Conservation (phyloP, 352 stramenopile genomes). For the Globisporangium apiculatum region DNA sequence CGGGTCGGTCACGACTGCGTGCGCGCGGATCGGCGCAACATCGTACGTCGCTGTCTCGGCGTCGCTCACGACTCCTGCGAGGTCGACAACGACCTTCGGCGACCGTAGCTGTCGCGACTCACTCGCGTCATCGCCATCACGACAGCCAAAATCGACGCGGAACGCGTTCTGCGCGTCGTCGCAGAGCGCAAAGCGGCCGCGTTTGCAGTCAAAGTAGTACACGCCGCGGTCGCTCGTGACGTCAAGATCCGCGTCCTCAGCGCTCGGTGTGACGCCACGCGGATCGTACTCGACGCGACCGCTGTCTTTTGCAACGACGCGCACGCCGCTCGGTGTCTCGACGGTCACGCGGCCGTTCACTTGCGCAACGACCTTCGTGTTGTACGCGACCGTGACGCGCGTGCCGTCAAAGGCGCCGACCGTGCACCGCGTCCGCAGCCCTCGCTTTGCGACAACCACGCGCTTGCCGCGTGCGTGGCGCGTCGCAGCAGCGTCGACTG, state of each 20-base stretch:
- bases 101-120: background rate
- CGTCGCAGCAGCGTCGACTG: slow-evolving; percentile 52
- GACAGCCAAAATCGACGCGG: slow-evolving; percentile 20
- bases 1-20: slow-evolving; percentile 65
- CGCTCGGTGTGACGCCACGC: background rate
- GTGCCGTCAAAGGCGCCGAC: slow-evolving; percentile 52
- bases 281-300: slow-evolving; percentile 52
- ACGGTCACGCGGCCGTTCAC: slow-evolving; percentile 60
- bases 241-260: slow-evolving; percentile 53
- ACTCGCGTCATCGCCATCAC: slow-evolving; percentile 5
- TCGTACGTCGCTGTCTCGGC: slow-evolving; percentile 38
- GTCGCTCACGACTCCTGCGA: slow-evolving; percentile 55
- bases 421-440: slow-evolving; percentile 44
- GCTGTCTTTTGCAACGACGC: slow-evolving; percentile 62
- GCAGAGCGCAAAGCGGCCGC: slow-evolving; percentile 43
- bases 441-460: slow-evolving; percentile 66
- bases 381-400: slow-evolving; percentile 56
- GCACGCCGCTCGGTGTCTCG: slow-evolving; percentile 33
- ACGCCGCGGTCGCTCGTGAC: slow-evolving; percentile 50
- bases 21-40: slow-evolving; percentile 40
- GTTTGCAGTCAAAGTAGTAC: slow-evolving; percentile 69
- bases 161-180: slow-evolving; percentile 75
- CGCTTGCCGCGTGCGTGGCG: slow-evolving; percentile 46
- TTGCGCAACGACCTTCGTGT: slow-evolving; percentile 68
- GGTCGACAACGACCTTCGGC: slow-evolving; percentile 30